Conservation (phyloP, 345 rosid species). For the Salix caprea region DNA sequence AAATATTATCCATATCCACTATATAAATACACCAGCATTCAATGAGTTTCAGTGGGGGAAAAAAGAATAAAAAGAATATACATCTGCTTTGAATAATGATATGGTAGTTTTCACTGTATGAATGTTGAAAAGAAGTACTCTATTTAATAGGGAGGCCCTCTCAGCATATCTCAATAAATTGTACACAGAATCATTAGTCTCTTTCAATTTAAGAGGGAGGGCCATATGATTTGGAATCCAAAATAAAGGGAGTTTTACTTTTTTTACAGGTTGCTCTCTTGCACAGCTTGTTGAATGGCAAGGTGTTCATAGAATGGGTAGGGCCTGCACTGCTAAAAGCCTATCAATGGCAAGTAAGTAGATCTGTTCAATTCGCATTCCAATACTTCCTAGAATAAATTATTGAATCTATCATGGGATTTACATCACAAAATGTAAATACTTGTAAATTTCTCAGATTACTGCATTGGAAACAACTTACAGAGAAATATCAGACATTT, state of each 20-base stretch:
- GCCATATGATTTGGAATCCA: neutral
- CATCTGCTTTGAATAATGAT: too few relatives aligned
- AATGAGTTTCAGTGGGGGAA: neutral
- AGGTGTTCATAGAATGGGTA: constrained; percentile 70
- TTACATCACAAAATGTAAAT: neutral
- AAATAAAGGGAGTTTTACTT: neutral
- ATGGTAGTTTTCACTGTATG: too few relatives aligned
- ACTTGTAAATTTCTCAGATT: constrained; percentile 31
- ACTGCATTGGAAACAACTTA: constrained; percentile 43
- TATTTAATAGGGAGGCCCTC: too few relatives aligned
- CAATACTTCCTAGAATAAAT: neutral
- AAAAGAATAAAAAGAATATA: too few relatives aligned
- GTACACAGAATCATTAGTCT: too few relatives aligned
- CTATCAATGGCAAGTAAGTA: constrained; percentile 87
- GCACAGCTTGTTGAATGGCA: constrained; percentile 62
- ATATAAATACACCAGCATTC: neutral
- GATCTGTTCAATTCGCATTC: neutral
- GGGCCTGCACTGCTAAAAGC: constrained; percentile 75
- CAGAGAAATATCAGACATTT: constrained; percentile 55
- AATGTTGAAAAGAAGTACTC: too few relatives aligned
- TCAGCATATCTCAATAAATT: too few relatives aligned
- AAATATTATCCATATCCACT: neutral
- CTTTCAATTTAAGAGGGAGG: too few relatives aligned
- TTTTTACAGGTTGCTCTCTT: constrained; percentile 52
- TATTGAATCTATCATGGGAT: neutral